These are phyloP conservation scores for Marasmius tenuissimus DNA, from an alignment of 1,284 basidiomycete species.

Conservation along the genomic window DNA sequence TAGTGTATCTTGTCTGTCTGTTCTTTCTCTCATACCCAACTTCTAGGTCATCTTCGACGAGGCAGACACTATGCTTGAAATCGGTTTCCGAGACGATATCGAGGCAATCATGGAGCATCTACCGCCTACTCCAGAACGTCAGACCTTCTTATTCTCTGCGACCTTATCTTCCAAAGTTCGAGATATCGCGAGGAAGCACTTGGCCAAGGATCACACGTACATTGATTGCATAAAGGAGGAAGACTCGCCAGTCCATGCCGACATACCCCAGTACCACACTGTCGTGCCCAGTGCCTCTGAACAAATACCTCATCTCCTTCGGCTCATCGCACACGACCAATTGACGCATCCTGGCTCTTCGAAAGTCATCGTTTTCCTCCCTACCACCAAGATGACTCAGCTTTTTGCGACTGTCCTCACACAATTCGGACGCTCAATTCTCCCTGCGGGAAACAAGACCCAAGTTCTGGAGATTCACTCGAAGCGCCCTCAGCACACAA, in stretches of 20 bases:
- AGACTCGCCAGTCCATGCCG: conserved; percentile 66
- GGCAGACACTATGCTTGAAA: conserved; percentile 93
- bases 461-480: conserved; percentile 87
- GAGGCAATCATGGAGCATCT: conserved; percentile 72
- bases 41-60: conserved; percentile 89
- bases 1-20: neutral
- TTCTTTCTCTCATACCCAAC: neutral
- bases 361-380: conserved; percentile 88
- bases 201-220: conserved; percentile 58
- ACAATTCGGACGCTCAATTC: conserved; percentile 38
- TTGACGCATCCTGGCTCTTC: conserved; percentile 68
- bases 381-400: conserved; percentile 87
- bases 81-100: conserved; percentile 94
- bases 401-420: conserved; percentile 69
- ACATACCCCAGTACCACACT: conserved; percentile 86
- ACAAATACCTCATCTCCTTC: conserved; percentile 80
- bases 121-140: conserved; percentile 68
- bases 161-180: conserved; percentile 69
- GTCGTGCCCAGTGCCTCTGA: conserved; percentile 66
- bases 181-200: conserved; percentile 54
- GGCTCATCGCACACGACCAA: conserved; percentile 90
- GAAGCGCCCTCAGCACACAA: conserved; percentile 66
- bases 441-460: conserved; percentile 54
- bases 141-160: conserved; percentile 96
- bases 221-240: conserved; percentile 62